A percentile compares a stretch with the other conserved stretches of the same genome.
Evolutionary conservation across 1,139 yeast species (phyloP).

Genomic region (Meyerozyma athensensis): DNA sequence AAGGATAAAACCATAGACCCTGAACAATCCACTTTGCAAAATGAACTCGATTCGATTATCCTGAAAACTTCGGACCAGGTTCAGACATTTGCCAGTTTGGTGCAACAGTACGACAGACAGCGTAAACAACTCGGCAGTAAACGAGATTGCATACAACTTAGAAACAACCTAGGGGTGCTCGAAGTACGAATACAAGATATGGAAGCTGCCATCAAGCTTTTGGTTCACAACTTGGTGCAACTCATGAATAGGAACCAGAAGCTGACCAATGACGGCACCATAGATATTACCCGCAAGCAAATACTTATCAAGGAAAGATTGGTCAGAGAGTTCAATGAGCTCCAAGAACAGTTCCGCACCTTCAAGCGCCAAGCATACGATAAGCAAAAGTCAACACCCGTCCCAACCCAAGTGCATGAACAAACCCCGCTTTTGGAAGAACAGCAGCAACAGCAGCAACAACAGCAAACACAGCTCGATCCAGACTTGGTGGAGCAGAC

Average conservation of each 20-base stretch:
- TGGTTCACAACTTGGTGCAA: slow-evolving; percentile 28
- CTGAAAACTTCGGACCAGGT: slow-evolving; percentile 36
- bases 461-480: slow-evolving; percentile 31
- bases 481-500: slow-evolving; percentile 46
- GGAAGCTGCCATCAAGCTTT: slow-evolving; percentile 29
- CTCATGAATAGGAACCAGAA: slow-evolving; percentile 31
- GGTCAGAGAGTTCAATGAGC: slow-evolving; percentile 32
- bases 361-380: slow-evolving; percentile 27
- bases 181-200: slow-evolving; percentile 23
- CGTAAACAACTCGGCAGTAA: slow-evolving; percentile 51
- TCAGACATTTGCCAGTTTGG: slow-evolving; percentile 46
- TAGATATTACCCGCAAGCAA: slow-evolving; percentile 32
- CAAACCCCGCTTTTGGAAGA: slow-evolving; percentile 24
- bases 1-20: slow-evolving; percentile 5
- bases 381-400: slow-evolving; percentile 24
- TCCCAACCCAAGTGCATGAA: slow-evolving; percentile 17
- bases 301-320: slow-evolving; percentile 36
- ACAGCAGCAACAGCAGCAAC: slow-evolving; percentile 17
- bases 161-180: slow-evolving; percentile 36
- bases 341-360: slow-evolving; percentile 32
- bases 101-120: slow-evolving; percentile 45
- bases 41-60: slow-evolving; percentile 32
- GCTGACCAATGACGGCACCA: slow-evolving; percentile 11
- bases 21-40: slow-evolving; percentile 8
- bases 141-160: slow-evolving; percentile 42